These are phyloP conservation scores for Rhizomucor pusillus DNA, from an alignment of 371 early-diverging fungal species.

Conservation along the genomic window DNA sequence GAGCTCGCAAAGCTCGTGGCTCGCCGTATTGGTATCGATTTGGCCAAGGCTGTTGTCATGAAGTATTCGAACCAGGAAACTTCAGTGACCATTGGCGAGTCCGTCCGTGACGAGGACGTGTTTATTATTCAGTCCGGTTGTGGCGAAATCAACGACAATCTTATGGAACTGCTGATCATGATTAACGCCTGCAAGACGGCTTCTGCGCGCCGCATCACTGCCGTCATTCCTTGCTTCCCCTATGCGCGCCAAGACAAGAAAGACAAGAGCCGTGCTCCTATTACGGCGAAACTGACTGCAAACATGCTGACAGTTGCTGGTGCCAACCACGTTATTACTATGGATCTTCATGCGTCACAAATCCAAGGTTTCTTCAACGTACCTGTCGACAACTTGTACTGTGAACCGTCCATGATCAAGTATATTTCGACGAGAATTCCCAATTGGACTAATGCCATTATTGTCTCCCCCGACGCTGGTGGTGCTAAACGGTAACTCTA, in stretches of 20 bases:
- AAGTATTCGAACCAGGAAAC: slow-evolving; percentile 98
- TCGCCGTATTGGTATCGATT: slow-evolving; percentile 82
- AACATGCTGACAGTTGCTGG: slow-evolving; percentile 95
- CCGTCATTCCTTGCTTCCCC: slow-evolving; percentile 97
- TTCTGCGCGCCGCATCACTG: slow-evolving; percentile 91
- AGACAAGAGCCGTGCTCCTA: slow-evolving; percentile 92
- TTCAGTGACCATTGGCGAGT: slow-evolving; percentile 94
- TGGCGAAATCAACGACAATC: slow-evolving; percentile 91
- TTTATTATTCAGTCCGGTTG: slow-evolving; percentile 88
- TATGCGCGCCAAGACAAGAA: slow-evolving; percentile 97
- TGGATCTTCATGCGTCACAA: slow-evolving; percentile 96
- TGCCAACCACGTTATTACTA: slow-evolving; percentile 96
- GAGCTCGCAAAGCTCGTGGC: slow-evolving; percentile 89
- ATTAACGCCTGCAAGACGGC: slow-evolving; percentile 96
- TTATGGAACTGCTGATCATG: slow-evolving; percentile 96
- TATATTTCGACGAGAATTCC: slow-evolving; percentile 86
- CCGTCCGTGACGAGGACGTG: slow-evolving; percentile 93
- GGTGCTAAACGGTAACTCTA: slow-evolving; percentile 90
- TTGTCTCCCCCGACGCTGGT: slow-evolving; percentile 97
- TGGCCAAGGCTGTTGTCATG: slow-evolving; percentile 87
- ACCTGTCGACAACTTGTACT: slow-evolving; percentile 96
- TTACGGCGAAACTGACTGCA: slow-evolving; percentile 91
- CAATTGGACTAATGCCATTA: slow-evolving; percentile 81
- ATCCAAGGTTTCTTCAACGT: slow-evolving; percentile 99
- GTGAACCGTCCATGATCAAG: slow-evolving; percentile 89